Base-by-base conservation (phyloP, 768 basidiomycete species). In the Lentinus tigrinus region DNA sequence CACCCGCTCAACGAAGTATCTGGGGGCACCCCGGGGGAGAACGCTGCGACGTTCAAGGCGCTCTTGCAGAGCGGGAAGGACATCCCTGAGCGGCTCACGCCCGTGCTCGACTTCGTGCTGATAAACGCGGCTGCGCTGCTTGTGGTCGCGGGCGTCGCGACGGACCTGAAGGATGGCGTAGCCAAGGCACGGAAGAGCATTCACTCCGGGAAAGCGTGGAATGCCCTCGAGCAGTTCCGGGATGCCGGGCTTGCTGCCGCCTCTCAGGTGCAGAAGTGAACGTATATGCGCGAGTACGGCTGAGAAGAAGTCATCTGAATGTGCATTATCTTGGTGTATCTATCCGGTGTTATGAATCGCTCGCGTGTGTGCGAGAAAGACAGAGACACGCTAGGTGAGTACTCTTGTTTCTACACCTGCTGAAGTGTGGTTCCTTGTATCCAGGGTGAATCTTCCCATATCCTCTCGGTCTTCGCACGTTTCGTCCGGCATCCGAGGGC, bases 71-170 rank as follows among this genome's bases (percentile, higher is more conserved):
- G 82, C 1, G 85, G 84, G 0, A 72, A 74, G 4, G 68, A 80
- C 19, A 76, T 86, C n/a, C 85, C 88, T 0, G 74, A 76, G 53
- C 72, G 72, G 4, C 69, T 93, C 57, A 76, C 73, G 9, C 81
- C 94, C 0, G 80, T 96, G 37, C 73, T 86, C 48, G 87, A 97
- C 67, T 98, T 95, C 69, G 92, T 98, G 58, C 74, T 95, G 57
- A 75, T 98, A 75, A 98, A 99, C 66, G 84, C 95, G 3, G 87
- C 94, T 4, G 95, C 94, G 14, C 70, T 98, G 56, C 75, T 99
- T 40, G 86, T 95, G 26, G 85, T 98, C 3, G 86, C 92, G 6
- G 95, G 94, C 5, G 56, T 88, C 44, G 93, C 89, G 21, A 70
- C 23, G 11, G 51, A 63, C 23, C 47, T 58, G 52, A 65, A 61